Conservation (phyloP, 108 stramenopile genomes). For the Cyclotella distinguenda region DNA sequence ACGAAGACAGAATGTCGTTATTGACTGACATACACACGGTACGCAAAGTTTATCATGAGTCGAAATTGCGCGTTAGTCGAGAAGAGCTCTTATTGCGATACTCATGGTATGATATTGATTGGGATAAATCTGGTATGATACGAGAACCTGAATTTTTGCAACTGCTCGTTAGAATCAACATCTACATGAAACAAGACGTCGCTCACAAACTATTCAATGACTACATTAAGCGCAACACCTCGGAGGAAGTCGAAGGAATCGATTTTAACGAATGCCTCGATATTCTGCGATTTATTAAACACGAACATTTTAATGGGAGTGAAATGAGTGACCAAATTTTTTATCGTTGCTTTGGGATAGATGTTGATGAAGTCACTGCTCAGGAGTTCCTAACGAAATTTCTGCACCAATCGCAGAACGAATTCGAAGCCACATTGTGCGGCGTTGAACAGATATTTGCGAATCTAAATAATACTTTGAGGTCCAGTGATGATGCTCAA, state of each 20-base stretch:
- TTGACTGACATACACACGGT: slow-evolving; percentile 45
- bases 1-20: slow-evolving; percentile 42
- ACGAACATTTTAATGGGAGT: slow-evolving; percentile 16
- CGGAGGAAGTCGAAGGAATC: slow-evolving; percentile 19
- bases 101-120: slow-evolving; percentile 74
- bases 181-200: slow-evolving; percentile 48
- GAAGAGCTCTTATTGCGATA: slow-evolving; percentile 71
- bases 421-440: slow-evolving; percentile 44
- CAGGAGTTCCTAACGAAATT: slow-evolving; percentile 55
- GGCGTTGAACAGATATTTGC: slow-evolving; percentile 52
- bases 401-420: slow-evolving; percentile 52
- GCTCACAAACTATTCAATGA: slow-evolving; percentile 40
- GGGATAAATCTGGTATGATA: slow-evolving; percentile 47
- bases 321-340: slow-evolving; percentile 42
- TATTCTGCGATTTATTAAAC: slow-evolving; percentile 47
- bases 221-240: slow-evolving; percentile 1
- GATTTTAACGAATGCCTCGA: slow-evolving; percentile 52
- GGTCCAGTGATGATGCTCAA: slow-evolving; percentile 1
- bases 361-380: slow-evolving; percentile 41
- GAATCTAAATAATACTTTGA: slow-evolving; percentile 53
- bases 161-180: slow-evolving; percentile 66
- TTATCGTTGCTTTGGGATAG: slow-evolving; percentile 53
- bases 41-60: slow-evolving; percentile 42
- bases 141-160: slow-evolving; percentile 50
- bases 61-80: slow-evolving; percentile 30